Evolutionary conservation across 2,329 filamentous ascomycete genomes (phyloP).

Genomic region (Macrophomina tecta): DNA sequence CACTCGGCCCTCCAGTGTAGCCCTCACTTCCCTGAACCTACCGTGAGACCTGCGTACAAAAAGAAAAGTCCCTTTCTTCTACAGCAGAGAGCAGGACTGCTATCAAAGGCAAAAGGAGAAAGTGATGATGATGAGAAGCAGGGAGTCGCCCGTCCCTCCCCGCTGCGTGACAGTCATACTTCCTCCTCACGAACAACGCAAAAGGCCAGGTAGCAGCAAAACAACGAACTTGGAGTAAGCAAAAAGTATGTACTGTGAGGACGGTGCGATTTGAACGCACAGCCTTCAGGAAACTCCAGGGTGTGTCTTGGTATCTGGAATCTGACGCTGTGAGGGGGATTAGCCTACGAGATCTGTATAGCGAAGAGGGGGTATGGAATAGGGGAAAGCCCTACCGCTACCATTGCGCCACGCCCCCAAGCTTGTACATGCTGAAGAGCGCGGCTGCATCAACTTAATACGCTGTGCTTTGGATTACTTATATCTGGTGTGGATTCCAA

Average conservation of each 20-base stretch:
- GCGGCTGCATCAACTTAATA: too few species aligned
- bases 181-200: background rate
- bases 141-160: too few species aligned
- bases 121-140: too few species aligned
- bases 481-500: too few species aligned
- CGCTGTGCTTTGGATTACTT: too few species aligned
- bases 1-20: too few species aligned
- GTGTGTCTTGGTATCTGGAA: background rate
- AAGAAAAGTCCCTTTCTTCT: background rate
- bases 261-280: slow-evolving; percentile 23
- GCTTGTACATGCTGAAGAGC: background rate
- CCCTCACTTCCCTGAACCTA: too few species aligned
- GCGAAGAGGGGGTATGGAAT: background rate
- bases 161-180: background rate
- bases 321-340: slow-evolving; percentile 12
- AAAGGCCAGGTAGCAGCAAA: background rate
- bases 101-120: too few species aligned
- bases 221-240: background rate
- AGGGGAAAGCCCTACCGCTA: slow-evolving; percentile 3
- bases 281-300: slow-evolving; percentile 16
- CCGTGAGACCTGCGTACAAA: too few species aligned
- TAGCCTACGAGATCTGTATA: background rate
- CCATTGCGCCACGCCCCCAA: slow-evolving; percentile 22
- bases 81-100: background rate
- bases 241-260: background rate